phyloP scores from a whole-genome alignment of 805 yeast species.

The Pichia gijzeniarum region DNA sequence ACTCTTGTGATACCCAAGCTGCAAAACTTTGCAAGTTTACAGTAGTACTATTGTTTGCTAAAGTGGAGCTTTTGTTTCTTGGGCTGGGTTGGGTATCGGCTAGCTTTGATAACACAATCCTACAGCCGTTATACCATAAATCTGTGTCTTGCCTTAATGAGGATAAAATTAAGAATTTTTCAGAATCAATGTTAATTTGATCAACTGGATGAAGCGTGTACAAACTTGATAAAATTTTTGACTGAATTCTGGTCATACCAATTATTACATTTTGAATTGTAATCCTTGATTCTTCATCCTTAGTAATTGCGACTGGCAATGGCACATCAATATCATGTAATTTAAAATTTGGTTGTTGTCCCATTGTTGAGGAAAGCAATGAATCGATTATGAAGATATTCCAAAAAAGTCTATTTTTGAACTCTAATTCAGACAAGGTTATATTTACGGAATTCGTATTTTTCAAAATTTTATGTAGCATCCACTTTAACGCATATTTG shows the following conservation, averaged over 20 bases:
- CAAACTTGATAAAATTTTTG: constrained; percentile 30
- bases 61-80: no score
- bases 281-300: constrained; percentile 38
- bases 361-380: constrained; percentile 22
- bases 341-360: constrained; percentile 24
- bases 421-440: constrained; percentile 34
- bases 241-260: constrained; percentile 40
- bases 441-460: constrained; percentile 24
- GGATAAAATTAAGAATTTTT: constrained; percentile 29
- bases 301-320: constrained; percentile 29
- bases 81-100: no score
- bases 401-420: constrained; percentile 35
- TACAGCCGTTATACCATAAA: constrained; percentile 29
- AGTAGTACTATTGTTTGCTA: neutral
- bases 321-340: constrained; percentile 27
- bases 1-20: constrained; percentile 35
- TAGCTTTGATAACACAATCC: constrained; percentile 15
- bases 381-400: constrained; percentile 26
- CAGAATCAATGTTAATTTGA: constrained; percentile 32
- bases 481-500: constrained; percentile 42
- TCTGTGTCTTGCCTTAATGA: constrained; percentile 33
- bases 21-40: constrained; percentile 28
- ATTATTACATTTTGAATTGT: constrained; percentile 33
- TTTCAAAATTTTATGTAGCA: constrained; percentile 38
- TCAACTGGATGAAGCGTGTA: neutral